phyloP scores from a whole-genome alignment of 2,329 filamentous ascomycete species.

The Neofusicoccum parvum region DNA sequence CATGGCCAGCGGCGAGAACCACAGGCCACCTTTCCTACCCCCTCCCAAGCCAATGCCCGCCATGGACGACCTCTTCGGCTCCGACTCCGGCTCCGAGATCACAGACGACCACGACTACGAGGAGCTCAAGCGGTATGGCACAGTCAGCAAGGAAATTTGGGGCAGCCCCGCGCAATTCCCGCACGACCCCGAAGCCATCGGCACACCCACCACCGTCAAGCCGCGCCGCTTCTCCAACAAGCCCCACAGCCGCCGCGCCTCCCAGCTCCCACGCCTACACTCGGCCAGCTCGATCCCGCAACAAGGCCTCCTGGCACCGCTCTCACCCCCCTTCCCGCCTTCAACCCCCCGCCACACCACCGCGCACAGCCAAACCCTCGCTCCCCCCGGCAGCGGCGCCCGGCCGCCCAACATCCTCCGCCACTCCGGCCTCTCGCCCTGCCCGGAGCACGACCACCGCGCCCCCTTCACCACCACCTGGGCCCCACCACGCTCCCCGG shows the following conservation, averaged over 20 bases:
- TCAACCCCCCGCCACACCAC: not conserved
- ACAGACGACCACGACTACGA: not conserved
- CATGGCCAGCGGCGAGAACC: not conserved
- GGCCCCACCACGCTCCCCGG: not conserved
- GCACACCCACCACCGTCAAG: not conserved
- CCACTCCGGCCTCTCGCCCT: constrained; percentile 6
- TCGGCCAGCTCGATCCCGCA: not conserved
- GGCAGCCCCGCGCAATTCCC: not conserved
- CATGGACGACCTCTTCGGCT: not conserved
- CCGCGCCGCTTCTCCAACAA: not conserved
- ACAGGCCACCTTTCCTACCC: not conserved
- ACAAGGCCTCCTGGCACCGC: not conserved
- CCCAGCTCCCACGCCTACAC: not conserved
- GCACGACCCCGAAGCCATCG: not conserved
- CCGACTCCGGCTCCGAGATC: not conserved
- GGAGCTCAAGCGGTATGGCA: not conserved
- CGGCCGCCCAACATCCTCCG: constrained; percentile 6
- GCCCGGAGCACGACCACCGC: not conserved
- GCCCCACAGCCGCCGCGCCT: not conserved
- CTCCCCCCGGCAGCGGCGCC: not conserved
- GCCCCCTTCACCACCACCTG: not conserved
- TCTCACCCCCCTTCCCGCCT: not conserved
- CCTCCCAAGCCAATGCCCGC: not conserved
- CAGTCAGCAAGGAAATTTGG: not conserved
- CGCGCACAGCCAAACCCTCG: not conserved